phyloP scores from a whole-genome alignment of 1,284 basidiomycete species.

The Testicularia cyperi region DNA sequence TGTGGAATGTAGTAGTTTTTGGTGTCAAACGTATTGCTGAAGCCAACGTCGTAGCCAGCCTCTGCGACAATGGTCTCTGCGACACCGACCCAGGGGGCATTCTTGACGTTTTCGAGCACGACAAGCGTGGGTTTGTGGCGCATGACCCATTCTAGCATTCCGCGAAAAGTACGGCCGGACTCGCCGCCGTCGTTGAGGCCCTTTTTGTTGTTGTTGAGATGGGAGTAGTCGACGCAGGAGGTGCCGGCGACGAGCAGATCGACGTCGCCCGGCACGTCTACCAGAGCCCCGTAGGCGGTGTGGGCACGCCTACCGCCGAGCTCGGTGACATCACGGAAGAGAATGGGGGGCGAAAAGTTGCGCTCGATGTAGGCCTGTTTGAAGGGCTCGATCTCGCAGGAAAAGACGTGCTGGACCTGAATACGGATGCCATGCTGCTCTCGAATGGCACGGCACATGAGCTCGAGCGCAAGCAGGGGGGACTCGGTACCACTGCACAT shows the following conservation, averaged over 20 bases:
- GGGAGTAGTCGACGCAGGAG: conserved; percentile 94
- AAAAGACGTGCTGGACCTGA: conserved; percentile 87
- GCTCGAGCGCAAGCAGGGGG: conserved; percentile 81
- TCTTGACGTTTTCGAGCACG: conserved; percentile 90
- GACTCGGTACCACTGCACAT: conserved; percentile 98
- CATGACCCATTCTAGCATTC: conserved; percentile 89
- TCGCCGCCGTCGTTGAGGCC: conserved; percentile 60
- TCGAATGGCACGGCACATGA: conserved; percentile 74
- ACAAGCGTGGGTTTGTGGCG: conserved; percentile 84
- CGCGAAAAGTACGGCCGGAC: conserved; percentile 55
- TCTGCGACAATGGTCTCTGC: conserved; percentile 71
- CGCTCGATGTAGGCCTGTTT: conserved; percentile 97
- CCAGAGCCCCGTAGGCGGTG: conserved; percentile 86
- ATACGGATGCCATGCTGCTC: conserved; percentile 71
- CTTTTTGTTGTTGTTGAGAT: conserved; percentile 89
- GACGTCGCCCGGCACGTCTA: conserved; percentile 82
- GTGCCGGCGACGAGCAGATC: conserved; percentile 85
- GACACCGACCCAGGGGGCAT: conserved; percentile 82
- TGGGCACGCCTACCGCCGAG: conserved; percentile 66
- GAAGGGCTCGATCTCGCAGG: conserved; percentile 96
- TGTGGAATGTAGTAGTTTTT: conserved; percentile 94
- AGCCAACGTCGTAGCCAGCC: conserved; percentile 75
- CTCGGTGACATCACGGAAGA: conserved; percentile 93
- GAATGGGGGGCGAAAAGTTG: conserved; percentile 81
- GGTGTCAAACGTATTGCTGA: conserved; percentile 71